phyloP scores from a whole-genome alignment of 2,329 filamentous ascomycete genomes.

The Diaporthe velutina region DNA sequence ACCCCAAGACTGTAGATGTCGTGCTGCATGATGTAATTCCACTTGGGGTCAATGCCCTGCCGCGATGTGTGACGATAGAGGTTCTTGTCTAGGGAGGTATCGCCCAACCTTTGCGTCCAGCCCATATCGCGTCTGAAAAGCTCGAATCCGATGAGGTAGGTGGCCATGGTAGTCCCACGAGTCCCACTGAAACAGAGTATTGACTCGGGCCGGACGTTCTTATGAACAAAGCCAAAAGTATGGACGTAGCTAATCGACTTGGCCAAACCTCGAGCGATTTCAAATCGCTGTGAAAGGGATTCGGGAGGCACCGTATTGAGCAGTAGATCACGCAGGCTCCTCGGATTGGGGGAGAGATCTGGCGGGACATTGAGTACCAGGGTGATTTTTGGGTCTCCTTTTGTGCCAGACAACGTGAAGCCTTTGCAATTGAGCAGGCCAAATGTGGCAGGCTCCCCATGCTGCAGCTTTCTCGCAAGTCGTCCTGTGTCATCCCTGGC shows the following conservation, averaged over 20 bases:
- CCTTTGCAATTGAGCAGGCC: conserved; percentile 25
- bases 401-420: background rate
- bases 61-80: background rate
- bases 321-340: conserved; percentile 5
- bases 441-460: background rate
- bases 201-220: conserved; percentile 13
- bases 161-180: background rate
- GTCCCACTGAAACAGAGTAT: conserved; percentile 1
- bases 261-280: conserved; percentile 11
- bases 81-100: background rate
- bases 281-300: background rate
- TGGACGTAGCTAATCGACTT: conserved; percentile 18
- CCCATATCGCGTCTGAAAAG: background rate
- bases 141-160: background rate
- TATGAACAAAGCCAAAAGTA: conserved; percentile 18
- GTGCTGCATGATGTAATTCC: conserved; percentile 9
- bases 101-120: conserved; percentile 3
- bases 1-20: conserved; percentile 13
- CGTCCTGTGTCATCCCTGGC: conserved; percentile 7
- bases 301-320: background rate
- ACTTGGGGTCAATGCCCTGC: background rate
- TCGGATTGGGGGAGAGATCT: background rate
- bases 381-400: background rate
- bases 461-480: conserved; percentile 21
- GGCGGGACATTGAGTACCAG: background rate